Conservation (phyloP, 2,329 filamentous ascomycete genomes). For the Colletotrichum plurivorum region DNA sequence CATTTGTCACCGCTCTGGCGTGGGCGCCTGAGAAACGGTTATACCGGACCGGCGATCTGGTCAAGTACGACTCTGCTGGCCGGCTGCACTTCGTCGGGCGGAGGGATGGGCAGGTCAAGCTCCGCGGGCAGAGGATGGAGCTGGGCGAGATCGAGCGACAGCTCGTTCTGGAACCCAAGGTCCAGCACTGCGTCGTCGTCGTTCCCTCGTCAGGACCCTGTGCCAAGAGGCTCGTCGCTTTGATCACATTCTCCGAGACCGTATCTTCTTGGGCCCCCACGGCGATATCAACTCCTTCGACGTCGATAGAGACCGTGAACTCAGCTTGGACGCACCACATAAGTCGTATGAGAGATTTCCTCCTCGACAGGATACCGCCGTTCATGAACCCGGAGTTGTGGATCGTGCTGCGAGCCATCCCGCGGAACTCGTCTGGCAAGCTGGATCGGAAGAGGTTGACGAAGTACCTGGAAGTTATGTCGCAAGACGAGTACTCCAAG, state of each 20-base stretch:
- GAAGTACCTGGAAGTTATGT: constrained; percentile 9
- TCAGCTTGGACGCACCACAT: constrained; percentile 11
- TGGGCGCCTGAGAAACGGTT: constrained; percentile 73
- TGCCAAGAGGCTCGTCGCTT: neutral
- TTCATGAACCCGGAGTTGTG: constrained; percentile 65
- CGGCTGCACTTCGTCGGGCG: constrained; percentile 81
- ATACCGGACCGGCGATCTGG: constrained; percentile 87
- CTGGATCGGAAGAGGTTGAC: constrained; percentile 60
- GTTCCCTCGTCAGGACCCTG: constrained; percentile 26
- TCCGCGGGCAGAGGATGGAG: constrained; percentile 85
- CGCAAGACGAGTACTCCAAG: neutral
- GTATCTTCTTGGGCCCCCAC: neutral
- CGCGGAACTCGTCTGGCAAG: constrained; percentile 62
- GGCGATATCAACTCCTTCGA: neutral
- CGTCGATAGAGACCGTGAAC: neutral
- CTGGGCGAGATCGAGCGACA: constrained; percentile 78
- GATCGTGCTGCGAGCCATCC: constrained; percentile 58
- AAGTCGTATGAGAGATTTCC: constrained; percentile 1
- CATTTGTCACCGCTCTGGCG: constrained; percentile 76
- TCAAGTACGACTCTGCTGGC: constrained; percentile 82
- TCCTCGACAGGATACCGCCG: constrained; percentile 49
- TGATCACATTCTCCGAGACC: neutral
- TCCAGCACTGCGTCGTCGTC: constrained; percentile 19
- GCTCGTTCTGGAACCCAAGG: neutral
- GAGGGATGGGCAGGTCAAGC: constrained; percentile 84